phyloP scores from a whole-genome alignment of 176 grass and related monocot genomes.

The Stipa capillata region DNA sequence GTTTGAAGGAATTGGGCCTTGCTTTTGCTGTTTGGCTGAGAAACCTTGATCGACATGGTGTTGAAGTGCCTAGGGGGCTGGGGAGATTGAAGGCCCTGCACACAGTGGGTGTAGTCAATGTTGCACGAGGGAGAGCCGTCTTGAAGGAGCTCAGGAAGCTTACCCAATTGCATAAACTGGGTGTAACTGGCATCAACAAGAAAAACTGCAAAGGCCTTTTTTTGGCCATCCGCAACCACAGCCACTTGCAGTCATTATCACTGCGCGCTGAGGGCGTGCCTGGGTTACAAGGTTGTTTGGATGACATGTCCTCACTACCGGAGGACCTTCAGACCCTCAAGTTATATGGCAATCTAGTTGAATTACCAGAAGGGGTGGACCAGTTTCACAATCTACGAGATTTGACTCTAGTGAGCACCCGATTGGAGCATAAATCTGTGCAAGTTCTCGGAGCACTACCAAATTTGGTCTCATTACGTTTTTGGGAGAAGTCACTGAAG shows the following conservation, averaged over 20 bases:
- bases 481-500: background rate
- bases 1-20: background rate
- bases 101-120: background rate
- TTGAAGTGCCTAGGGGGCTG: background rate
- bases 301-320: background rate
- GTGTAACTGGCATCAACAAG: background rate
- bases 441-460: background rate
- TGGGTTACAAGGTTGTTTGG: background rate
- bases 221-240: background rate
- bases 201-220: background rate
- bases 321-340: background rate
- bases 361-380: background rate
- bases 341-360: background rate
- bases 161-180: background rate
- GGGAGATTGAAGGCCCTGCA: background rate
- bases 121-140: background rate
- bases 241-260: background rate
- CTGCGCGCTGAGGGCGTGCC: background rate
- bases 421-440: background rate
- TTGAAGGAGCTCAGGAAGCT: background rate
- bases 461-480: background rate
- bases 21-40: background rate
- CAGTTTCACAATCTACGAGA: background rate
- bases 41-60: background rate
- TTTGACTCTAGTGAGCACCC: background rate